These are phyloP conservation scores for Escovopsis sp. DNA, from an alignment of 2,329 filamentous ascomycete species.

Conservation along the genomic window DNA sequence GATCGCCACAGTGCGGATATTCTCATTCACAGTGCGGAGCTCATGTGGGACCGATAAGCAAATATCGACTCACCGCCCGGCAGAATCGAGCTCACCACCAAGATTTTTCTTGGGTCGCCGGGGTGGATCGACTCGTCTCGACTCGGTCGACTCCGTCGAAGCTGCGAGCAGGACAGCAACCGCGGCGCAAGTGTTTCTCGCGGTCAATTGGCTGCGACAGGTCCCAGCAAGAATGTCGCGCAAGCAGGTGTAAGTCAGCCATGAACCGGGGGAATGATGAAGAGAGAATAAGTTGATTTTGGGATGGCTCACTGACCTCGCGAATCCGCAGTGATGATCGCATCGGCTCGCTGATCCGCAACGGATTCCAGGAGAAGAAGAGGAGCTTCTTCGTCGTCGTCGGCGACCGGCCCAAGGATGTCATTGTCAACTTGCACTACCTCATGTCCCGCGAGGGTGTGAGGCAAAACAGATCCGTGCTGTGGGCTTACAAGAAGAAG, in stretches of 20 bases:
- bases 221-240: constrained; percentile 36
- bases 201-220: constrained; percentile 13
- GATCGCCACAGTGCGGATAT: too few relatives aligned
- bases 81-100: constrained; percentile 22
- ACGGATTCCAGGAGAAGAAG: constrained; percentile 91
- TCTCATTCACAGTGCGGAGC: too few relatives aligned
- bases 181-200: constrained; percentile 14
- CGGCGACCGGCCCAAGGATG: constrained; percentile 82
- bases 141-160: too few relatives aligned
- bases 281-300: neutral
- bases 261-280: too few relatives aligned
- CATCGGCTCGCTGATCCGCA: constrained; percentile 80
- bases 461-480: constrained; percentile 78
- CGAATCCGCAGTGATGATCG: constrained; percentile 54
- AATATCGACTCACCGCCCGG: constrained; percentile 21
- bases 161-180: too few relatives aligned
- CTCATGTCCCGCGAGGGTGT: constrained; percentile 84
- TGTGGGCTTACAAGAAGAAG: constrained; percentile 99
- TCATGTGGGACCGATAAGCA: neutral
- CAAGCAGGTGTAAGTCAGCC: constrained; percentile 35
- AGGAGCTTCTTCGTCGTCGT: constrained; percentile 96
- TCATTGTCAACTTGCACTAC: constrained; percentile 84
- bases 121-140: too few relatives aligned
- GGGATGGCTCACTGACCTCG: neutral
- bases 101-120: constrained; percentile 18